Conservation (phyloP, 257 asterid species). For the Scutellaria galericulata region DNA sequence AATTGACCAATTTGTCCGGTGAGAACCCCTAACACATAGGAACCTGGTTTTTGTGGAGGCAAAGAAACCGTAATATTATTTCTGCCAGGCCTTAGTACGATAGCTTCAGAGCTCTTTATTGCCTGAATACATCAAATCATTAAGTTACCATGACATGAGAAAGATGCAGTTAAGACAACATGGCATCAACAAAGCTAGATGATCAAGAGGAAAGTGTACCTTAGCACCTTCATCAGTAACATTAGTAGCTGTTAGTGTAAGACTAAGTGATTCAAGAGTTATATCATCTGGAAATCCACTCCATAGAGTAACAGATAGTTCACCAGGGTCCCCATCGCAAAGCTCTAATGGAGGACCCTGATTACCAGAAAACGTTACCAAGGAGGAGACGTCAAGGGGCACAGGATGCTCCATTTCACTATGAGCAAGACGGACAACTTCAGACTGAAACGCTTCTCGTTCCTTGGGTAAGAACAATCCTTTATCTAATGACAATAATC, state of each 20-base stretch:
- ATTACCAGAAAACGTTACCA: conserved; percentile 90
- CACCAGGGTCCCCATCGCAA: conserved; percentile 98
- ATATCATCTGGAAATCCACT: conserved; percentile 99
- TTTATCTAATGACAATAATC: conserved; percentile 85
- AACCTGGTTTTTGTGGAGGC: conserved; percentile 98
- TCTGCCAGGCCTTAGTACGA: conserved; percentile 84
- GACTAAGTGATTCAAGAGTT: conserved; percentile 92
- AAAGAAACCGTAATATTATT: conserved; percentile 71
- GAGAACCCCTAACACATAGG: conserved; percentile 94
- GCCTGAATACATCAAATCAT: conserved; percentile 59
- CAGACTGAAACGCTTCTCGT: conserved; percentile 94
- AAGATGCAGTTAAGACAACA: conserved; percentile 35
- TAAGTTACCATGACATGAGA: conserved; percentile 29
- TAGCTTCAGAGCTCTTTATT: conserved; percentile 75
- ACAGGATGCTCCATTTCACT: conserved; percentile 96
- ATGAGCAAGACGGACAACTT: conserved; percentile 94
- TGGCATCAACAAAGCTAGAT: conserved; percentile 33
- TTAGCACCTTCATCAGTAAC: conserved; percentile 94
- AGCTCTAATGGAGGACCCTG: conserved; percentile 92
- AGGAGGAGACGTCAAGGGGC: conserved; percentile 94
- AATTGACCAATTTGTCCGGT: conserved; percentile 96
- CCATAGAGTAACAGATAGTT: conserved; percentile 82
- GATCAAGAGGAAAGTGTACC: conserved; percentile 57
- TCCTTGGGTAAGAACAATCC: conserved; percentile 83
- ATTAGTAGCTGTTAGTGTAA: conserved; percentile 81